Percentiles rank a stretch among this genome's conserved stretches.
phyloP scores from a whole-genome alignment of 2,329 filamentous ascomycete species.

The Phialophora macrospora region DNA sequence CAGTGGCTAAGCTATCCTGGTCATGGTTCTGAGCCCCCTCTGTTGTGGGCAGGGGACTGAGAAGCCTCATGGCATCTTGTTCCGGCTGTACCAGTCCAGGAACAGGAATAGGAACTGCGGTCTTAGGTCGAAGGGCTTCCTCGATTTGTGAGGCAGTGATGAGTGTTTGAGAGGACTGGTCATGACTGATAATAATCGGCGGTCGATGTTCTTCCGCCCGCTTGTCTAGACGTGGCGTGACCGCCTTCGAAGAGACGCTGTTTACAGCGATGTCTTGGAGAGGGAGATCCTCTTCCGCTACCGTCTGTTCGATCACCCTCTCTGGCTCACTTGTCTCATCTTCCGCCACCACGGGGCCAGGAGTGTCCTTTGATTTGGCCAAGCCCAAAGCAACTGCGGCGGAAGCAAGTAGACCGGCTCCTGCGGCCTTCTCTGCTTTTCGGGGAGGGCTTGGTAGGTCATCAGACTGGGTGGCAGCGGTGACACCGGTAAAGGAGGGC shows the following conservation, averaged over 20 bases:
- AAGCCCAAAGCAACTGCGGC: slow-evolving; percentile 36
- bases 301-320: slow-evolving; percentile 46
- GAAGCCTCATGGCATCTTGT: slow-evolving; percentile 29
- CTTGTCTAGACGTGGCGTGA: not conserved
- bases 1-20: not conserved
- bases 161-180: slow-evolving; percentile 80
- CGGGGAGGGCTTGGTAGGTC: slow-evolving; percentile 41
- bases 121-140: slow-evolving; percentile 61
- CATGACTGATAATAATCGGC: slow-evolving; percentile 56
- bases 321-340: slow-evolving; percentile 66
- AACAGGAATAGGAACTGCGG: slow-evolving; percentile 41
- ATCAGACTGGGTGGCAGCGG: slow-evolving; percentile 38
- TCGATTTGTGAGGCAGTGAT: slow-evolving; percentile 84
- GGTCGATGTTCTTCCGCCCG: slow-evolving; percentile 9
- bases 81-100: slow-evolving; percentile 44
- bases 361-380: slow-evolving; percentile 40
- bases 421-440: slow-evolving; percentile 45
- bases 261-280: slow-evolving; percentile 70
- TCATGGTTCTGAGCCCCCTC: slow-evolving; percentile 13
- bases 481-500: slow-evolving; percentile 44
- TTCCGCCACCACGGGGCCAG: slow-evolving; percentile 62
- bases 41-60: slow-evolving; percentile 30
- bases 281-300: slow-evolving; percentile 47
- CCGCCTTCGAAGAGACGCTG: slow-evolving; percentile 44
- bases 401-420: slow-evolving; percentile 34